Evolutionary conservation across 371 early-diverging fungal genomes (phyloP), one percentile per base, ranked within the genome.

Genomic region (Rhizopus sp.): DNA sequence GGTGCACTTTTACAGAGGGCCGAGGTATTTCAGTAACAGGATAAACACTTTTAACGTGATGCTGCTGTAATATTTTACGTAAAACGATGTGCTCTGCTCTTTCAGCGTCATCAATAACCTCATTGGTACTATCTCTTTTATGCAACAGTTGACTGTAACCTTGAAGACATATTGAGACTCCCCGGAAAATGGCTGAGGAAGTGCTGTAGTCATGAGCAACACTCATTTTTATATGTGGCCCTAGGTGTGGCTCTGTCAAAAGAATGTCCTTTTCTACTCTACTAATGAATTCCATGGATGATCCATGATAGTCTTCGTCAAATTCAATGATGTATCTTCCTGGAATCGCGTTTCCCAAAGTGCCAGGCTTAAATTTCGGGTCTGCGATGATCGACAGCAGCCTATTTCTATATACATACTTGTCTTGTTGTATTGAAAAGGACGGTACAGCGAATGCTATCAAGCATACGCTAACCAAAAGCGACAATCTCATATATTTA

Each of bases 311-410:
- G 5, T 31, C 15, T 29, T 71, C 62, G 5, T 55, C 62, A 35
- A 76, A 72, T 47, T 76, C 76, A 32, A 72, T 64, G 16, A 76
- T 76, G 39, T 63, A 76, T 15, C 73, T 59, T 3, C 70, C 70
- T 9, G 76, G 63, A n/a, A 76, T 49, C 4, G 62, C 50, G 9
- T 64, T 64, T 30, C 65, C 65, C 17, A 61, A 29, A 1, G 48
- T 30, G 6, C 66, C 56, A 1, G 62, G 58, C n/a, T 55, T 52
- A 44, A 56, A 71, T 29, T 69, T 69, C 0, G 63, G 56, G 15
- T 69, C 49, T 8, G 44, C 4, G 16, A 57, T 16, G 34, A 55
- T 38, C 2, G 53, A 38, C 1, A 47, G 32, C 5, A 60, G 49
- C 12, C 44, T n/a, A 7, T 45, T 46, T 23, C 23, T 23, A 23